Evolutionary conservation across 2,329 filamentous ascomycete genomes (phyloP), one percentile per base, ranked within the genome.

Genomic region (Tolypocladium nubicola): DNA sequence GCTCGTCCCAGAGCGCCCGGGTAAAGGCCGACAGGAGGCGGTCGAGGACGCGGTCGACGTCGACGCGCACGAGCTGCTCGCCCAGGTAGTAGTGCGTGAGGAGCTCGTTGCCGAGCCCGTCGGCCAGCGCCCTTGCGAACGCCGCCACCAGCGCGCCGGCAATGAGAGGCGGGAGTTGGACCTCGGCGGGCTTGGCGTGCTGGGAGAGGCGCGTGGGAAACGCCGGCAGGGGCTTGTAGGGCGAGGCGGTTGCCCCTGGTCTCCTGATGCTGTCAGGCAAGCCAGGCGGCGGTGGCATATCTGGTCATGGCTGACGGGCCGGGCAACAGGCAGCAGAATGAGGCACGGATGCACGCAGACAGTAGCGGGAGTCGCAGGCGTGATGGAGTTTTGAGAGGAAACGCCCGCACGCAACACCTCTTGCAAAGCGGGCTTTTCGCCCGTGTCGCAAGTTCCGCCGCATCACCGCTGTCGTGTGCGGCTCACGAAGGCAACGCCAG

Each of bases 11-110:
- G 47, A 73, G 57, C 52, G 64, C 61, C 11, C 59, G 58, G 2
- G 67, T 69, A 30, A 73, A 73, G 9, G 66, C 64, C 10, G 66
- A 61, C 4, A 73, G 56, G 16, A 73, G 63, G 1, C 71, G 67
- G 58, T 73, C 71, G 37, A 73, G 50, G 4, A 72, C 69, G 0
- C 70, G 63, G 49, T 73, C 71, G 21, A 73, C 61, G 49, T 73
- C 73, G 56, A 72, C 56, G 33, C 62, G 64, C 7, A 70, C 64
- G 33, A 64, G 66, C 53, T 69, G 64, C 52, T 71, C 68, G 21
- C 65, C 60, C 8, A 71, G 62, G 56, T 73, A 73, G 47, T 73
- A 73, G 57, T 73, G 67, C 5, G 70, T 69, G 54, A 73, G 66
- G 23, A 73, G 67, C 23, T 70, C 69, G 61, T 73, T 71, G 56